phyloP scores from a whole-genome alignment of 805 yeast species.

The Geotrichum ghanense region DNA sequence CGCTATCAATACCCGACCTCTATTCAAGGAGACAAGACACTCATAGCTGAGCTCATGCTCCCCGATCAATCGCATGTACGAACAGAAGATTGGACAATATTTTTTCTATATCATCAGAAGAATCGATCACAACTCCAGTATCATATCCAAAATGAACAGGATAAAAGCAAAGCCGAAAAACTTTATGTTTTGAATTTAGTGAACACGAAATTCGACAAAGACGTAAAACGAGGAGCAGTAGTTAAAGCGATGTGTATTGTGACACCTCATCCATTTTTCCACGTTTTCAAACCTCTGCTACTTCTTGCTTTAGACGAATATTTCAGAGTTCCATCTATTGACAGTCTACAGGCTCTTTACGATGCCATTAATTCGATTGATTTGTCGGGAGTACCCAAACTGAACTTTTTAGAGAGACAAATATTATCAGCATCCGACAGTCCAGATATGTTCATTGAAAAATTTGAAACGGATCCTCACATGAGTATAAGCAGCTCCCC shows the following conservation, averaged over 20 bases:
- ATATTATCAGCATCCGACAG: conserved; percentile 17
- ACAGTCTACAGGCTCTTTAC: conserved; percentile 19
- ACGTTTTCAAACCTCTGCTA: conserved; percentile 47
- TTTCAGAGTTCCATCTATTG: conserved; percentile 22
- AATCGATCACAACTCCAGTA: conserved; percentile 17
- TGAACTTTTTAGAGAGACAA: conserved; percentile 18
- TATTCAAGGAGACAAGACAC: conserved; percentile 16
- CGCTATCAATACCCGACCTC: conserved; percentile 45
- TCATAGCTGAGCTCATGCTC: conserved; percentile 44
- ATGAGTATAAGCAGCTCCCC: not conserved
- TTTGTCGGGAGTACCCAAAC: conserved; percentile 19
- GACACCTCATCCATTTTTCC: conserved; percentile 41
- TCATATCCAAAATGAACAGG: conserved; percentile 17
- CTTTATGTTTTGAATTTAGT: conserved; percentile 48
- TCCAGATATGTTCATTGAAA: conserved; percentile 18
- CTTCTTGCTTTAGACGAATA: conserved; percentile 41
- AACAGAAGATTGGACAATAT: conserved; percentile 44
- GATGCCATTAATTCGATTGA: conserved; percentile 21
- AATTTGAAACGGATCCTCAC: conserved; percentile 12
- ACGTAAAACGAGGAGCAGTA: conserved; percentile 44
- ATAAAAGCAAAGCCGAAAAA: conserved; percentile 30
- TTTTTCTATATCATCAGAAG: conserved; percentile 28
- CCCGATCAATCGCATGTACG: conserved; percentile 50
- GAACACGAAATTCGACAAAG: conserved; percentile 33
- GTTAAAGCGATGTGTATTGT: conserved; percentile 51